Percentiles rank a stretch among this genome's conserved stretches.
Conservation (phyloP, 2,329 filamentous ascomycete species). For the Monilinia fructicola region DNA sequence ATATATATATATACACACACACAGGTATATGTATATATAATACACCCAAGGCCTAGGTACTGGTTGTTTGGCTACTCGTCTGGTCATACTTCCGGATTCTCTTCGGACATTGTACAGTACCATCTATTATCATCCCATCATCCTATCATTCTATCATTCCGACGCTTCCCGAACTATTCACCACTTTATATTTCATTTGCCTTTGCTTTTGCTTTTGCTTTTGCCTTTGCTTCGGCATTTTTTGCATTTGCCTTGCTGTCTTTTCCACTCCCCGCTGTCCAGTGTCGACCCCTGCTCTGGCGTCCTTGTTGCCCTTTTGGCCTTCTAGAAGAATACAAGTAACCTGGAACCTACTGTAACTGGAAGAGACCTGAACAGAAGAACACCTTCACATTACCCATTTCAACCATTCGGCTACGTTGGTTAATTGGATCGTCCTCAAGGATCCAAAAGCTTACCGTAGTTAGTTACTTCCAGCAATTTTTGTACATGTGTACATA, state of each 20-base stretch:
- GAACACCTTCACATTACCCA: neutral
- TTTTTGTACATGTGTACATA: slow-evolving; percentile 25
- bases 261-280: neutral
- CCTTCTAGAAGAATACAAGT: neutral
- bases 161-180: neutral
- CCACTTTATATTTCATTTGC: neutral
- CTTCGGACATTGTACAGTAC: neutral
- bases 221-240: too few species aligned
- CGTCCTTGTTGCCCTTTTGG: too few species aligned
- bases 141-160: neutral
- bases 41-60: too few species aligned
- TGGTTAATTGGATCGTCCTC: slow-evolving; percentile 6
- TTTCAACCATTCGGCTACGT: neutral
- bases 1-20: too few species aligned
- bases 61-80: too few species aligned
- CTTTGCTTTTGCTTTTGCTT: neutral
- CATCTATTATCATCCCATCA: too few species aligned
- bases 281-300: neutral
- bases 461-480: neutral
- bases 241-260: neutral
- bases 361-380: too few species aligned
- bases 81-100: neutral
- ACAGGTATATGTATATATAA: too few species aligned
- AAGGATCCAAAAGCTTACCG: slow-evolving; percentile 14
- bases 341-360: too few species aligned